Evolutionary conservation across 2,329 filamentous ascomycete species (phyloP).

Genomic region (Aspergillus costaricaensis): DNA sequence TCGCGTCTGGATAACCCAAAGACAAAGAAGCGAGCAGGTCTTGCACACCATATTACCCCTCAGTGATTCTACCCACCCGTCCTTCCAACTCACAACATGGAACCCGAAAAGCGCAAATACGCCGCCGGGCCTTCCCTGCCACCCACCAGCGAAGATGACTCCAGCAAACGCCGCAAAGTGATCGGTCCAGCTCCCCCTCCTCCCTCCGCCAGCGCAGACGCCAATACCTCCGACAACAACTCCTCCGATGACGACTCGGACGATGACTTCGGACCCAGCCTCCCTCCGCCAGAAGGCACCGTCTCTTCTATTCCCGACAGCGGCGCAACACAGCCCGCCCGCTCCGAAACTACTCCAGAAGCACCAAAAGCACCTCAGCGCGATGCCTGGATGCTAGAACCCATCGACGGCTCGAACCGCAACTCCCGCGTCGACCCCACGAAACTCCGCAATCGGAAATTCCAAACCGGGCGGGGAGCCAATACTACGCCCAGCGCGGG

Average conservation of each 20-base stretch:
- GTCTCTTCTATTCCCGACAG: background rate
- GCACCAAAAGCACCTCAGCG: slow-evolving; percentile 52
- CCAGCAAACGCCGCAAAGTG: slow-evolving; percentile 52
- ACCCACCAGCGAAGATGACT: background rate
- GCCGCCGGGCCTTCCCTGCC: slow-evolving; percentile 13
- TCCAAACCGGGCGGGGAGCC: slow-evolving; percentile 69
- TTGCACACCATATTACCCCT: background rate
- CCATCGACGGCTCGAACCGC: slow-evolving; percentile 58
- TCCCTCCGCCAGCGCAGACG: slow-evolving; percentile 31
- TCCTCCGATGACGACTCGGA: slow-evolving; percentile 31
- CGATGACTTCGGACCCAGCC: slow-evolving; percentile 47
- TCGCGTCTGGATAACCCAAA: too few species aligned
- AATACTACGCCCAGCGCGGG: slow-evolving; percentile 38
- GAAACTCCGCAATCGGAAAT: slow-evolving; percentile 78
- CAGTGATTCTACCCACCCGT: too few species aligned
- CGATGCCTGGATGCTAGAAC: slow-evolving; percentile 82
- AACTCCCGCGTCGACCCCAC: slow-evolving; percentile 74
- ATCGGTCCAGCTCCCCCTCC: slow-evolving; percentile 60
- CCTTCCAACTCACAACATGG: background rate
- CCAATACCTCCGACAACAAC: slow-evolving; percentile 33
- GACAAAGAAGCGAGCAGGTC: background rate
- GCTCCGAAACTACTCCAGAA: slow-evolving; percentile 29
- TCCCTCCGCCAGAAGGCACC: slow-evolving; percentile 33
- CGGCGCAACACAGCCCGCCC: background rate
- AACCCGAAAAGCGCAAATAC: slow-evolving; percentile 26